Evolutionary conservation across 2,329 filamentous ascomycete genomes (phyloP).

Genomic region (Diaporthe eres): DNA sequence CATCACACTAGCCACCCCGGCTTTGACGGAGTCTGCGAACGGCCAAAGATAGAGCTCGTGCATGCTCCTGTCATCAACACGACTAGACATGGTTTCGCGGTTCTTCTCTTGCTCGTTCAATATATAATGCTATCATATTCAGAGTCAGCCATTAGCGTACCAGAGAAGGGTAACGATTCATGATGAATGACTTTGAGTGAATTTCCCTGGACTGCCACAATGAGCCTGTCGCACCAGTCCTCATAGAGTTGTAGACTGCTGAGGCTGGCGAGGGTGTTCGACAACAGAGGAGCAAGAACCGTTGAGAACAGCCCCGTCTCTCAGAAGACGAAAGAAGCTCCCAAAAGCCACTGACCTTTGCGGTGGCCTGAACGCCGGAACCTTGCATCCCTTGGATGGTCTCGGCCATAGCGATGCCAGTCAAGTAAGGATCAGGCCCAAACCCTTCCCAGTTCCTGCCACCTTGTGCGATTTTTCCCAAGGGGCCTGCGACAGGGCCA

Average conservation of each 20-base stretch:
- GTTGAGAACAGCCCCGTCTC: background rate
- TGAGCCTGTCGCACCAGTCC: background rate
- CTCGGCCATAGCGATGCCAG: conserved; percentile 73
- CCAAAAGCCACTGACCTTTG: conserved; percentile 51
- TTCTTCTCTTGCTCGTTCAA: conserved; percentile 78
- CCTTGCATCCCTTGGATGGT: conserved; percentile 72
- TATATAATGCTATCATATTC: conserved; percentile 65
- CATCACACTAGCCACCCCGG: conserved; percentile 77
- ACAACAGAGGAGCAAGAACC: background rate
- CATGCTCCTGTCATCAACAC: conserved; percentile 74
- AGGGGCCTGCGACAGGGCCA: conserved; percentile 81
- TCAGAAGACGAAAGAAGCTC: background rate
- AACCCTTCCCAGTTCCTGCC: conserved; percentile 91
- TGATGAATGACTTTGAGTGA: background rate
- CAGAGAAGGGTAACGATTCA: background rate
- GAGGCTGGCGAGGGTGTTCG: background rate
- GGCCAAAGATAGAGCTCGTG: conserved; percentile 75
- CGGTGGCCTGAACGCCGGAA: conserved; percentile 64
- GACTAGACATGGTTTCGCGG: conserved; percentile 67
- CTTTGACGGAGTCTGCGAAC: conserved; percentile 77
- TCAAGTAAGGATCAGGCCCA: conserved; percentile 81
- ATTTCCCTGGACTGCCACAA: background rate
- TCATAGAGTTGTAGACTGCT: background rate
- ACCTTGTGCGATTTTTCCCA: conserved; percentile 80
- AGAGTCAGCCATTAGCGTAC: background rate